Conservation (phyloP, 352 stramenopile species). For the Globisporangium paroecandrum region DNA sequence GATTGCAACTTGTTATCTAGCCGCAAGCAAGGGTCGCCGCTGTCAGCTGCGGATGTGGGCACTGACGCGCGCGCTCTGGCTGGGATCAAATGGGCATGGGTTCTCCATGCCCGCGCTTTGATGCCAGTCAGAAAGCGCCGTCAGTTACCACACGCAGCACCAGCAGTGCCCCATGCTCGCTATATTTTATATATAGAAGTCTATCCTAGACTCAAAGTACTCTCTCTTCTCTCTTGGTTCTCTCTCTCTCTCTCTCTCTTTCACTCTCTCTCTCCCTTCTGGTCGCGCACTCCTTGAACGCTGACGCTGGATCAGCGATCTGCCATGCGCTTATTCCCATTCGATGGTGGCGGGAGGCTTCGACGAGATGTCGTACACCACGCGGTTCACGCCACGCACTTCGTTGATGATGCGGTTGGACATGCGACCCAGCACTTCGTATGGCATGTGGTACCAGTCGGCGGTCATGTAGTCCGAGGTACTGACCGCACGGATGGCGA, state of each 20-base stretch:
- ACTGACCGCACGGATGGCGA: conserved; percentile 95
- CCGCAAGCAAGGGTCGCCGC: neutral
- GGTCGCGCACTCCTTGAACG: too few species aligned
- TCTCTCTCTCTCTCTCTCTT: too few species aligned
- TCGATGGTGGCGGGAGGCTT: conserved; percentile 99
- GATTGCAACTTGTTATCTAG: conserved; percentile 4
- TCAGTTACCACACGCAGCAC: conserved; percentile 10
- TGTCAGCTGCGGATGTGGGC: neutral
- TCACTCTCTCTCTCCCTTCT: neutral
- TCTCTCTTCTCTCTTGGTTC: conserved; percentile 7
- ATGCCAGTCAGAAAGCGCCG: conserved; percentile 10
- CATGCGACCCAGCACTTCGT: conserved; percentile 96
- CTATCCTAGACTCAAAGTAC: conserved; percentile 5
- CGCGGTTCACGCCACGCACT: conserved; percentile 97
- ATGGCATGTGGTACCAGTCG: conserved; percentile 99
- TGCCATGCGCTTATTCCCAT: conserved; percentile 89
- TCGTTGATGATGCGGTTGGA: conserved; percentile 99
- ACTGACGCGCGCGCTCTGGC: neutral
- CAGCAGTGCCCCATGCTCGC: conserved; percentile 5
- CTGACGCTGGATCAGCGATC: neutral
- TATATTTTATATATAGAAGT: conserved; percentile 16
- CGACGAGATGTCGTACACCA: conserved; percentile 99
- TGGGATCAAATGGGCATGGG: conserved; percentile 10
- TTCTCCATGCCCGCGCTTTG: neutral
- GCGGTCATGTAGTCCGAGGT: conserved; percentile 99